These are phyloP conservation scores for Rhododendron vialii DNA, from an alignment of 148 eudicot species.

Conservation along the genomic window DNA sequence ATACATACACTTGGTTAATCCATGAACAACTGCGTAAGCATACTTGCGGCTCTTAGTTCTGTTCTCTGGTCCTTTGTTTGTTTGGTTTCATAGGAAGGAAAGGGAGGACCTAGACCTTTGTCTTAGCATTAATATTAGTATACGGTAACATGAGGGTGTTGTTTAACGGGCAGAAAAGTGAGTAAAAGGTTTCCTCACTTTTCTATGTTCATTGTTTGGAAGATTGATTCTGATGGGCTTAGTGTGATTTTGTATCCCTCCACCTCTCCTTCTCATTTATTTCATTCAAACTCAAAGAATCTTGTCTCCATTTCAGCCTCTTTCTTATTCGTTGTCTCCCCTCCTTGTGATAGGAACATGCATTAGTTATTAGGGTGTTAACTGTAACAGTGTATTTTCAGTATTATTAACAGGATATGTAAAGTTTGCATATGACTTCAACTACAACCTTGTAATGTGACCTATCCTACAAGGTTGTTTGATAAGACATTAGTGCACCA, in stretches of 20 bases:
- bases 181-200: neutral
- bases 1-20: neutral
- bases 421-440: neutral
- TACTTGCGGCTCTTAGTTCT: neutral
- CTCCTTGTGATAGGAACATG: neutral
- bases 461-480: neutral
- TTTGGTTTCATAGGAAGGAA: neutral
- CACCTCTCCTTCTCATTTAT: neutral
- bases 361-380: neutral
- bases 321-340: constrained; percentile 1
- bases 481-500: neutral
- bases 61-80: neutral
- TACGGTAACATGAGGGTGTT: neutral
- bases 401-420: neutral
- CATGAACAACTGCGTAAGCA: neutral
- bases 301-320: neutral
- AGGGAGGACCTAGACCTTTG: neutral
- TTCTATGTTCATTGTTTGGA: neutral
- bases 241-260: neutral
- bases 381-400: neutral
- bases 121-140: neutral
- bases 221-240: neutral
- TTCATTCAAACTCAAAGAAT: neutral
- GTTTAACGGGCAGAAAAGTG: neutral
- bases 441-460: neutral